A percentile compares a stretch with the other conserved stretches of the same genome.
These are phyloP conservation scores for Oryza officinalis DNA, from an alignment of 176 grass and related monocot species.

Conservation along the genomic window DNA sequence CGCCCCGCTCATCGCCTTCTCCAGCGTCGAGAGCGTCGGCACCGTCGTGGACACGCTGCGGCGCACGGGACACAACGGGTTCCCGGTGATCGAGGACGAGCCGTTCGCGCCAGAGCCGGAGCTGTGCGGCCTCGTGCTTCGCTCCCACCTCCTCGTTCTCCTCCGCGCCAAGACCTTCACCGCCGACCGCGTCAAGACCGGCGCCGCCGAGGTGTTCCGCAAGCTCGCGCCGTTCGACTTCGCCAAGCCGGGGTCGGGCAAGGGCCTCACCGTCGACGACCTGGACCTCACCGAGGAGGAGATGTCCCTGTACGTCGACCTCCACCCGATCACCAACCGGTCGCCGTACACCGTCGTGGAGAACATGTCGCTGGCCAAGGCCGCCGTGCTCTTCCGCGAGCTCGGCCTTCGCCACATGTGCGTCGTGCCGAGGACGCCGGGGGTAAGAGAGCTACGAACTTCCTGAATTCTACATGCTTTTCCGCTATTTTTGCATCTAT, in stretches of 20 bases:
- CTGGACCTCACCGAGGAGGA: constrained; percentile 52
- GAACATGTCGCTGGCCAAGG: constrained; percentile 73
- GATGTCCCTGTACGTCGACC: constrained; percentile 72
- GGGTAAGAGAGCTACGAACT: constrained; percentile 30
- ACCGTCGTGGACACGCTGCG: constrained; percentile 44
- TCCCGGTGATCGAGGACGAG: constrained; percentile 60
- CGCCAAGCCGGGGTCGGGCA: constrained; percentile 66
- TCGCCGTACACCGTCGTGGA: constrained; percentile 69
- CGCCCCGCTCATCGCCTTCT: constrained; percentile 52
- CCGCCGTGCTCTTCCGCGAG: constrained; percentile 58
- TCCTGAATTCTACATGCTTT: background rate
- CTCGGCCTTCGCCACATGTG: constrained; percentile 71
- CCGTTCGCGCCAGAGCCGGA: constrained; percentile 54
- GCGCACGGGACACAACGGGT: constrained; percentile 60
- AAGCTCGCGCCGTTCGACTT: constrained; percentile 62
- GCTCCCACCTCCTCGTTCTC: constrained; percentile 66
- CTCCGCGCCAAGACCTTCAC: constrained; percentile 59
- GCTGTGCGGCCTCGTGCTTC: constrained; percentile 63
- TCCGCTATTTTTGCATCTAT: background rate
- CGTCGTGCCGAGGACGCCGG: constrained; percentile 63
- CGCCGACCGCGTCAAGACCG: constrained; percentile 31
- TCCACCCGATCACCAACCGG: constrained; percentile 64
- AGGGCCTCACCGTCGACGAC: constrained; percentile 52
- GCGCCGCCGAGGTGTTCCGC: constrained; percentile 46
- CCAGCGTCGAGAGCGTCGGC: constrained; percentile 53